A percentile compares a stretch with the other conserved stretches of the same genome.
phyloP scores from a whole-genome alignment of 1,284 basidiomycete species.

The Testicularia cyperi region DNA sequence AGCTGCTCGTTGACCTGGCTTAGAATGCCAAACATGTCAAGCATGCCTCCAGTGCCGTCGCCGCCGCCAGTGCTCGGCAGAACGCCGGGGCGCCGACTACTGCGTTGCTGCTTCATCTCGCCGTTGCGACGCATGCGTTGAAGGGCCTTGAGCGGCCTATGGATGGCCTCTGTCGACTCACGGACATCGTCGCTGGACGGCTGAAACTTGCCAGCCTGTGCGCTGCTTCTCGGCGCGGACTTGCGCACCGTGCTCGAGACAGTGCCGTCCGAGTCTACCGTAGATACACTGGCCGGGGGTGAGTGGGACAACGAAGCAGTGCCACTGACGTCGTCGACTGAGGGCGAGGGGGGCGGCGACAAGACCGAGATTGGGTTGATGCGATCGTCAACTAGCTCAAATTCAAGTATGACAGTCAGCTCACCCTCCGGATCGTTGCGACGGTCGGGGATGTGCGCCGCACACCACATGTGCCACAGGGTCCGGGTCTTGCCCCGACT shows the following conservation, averaged over 20 bases:
- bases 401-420: conserved; percentile 67
- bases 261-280: conserved; percentile 31
- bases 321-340: conserved; percentile 33
- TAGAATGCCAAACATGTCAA: conserved; percentile 65
- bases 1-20: conserved; percentile 84
- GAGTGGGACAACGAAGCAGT: conserved; percentile 21
- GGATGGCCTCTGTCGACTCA: conserved; percentile 73
- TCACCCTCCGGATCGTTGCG: conserved; percentile 21
- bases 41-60: conserved; percentile 32
- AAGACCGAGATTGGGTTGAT: conserved; percentile 68
- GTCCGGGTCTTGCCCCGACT: conserved; percentile 58
- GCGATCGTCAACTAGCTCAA: conserved; percentile 75
- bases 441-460: conserved; percentile 65
- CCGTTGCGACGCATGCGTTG: conserved; percentile 63
- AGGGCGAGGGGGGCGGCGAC: conserved; percentile 32
- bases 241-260: conserved; percentile 11
- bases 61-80: conserved; percentile 17
- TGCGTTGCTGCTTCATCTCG: conserved; percentile 14
- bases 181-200: conserved; percentile 65
- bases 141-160: conserved; percentile 74
- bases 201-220: conserved; percentile 36
- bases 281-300: conserved; percentile 23
- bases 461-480: conserved; percentile 83
- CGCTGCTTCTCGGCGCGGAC: conserved; percentile 9
- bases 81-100: conserved; percentile 14